These are phyloP conservation scores for Saturnispora dispora DNA, from an alignment of 805 yeast genomes.

Conservation along the genomic window DNA sequence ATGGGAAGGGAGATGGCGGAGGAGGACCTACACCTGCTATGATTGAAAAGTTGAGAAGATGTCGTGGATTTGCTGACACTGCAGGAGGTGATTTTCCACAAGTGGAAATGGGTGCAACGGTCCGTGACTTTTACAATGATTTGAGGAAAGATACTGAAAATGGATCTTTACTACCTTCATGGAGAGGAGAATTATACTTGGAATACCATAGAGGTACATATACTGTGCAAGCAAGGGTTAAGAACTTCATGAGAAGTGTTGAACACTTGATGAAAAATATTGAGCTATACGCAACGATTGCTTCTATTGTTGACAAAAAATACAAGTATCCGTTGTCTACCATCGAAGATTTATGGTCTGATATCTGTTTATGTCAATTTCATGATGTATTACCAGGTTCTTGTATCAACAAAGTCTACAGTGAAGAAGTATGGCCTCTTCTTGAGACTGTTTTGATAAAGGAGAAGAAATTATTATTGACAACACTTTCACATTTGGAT, in stretches of 20 bases:
- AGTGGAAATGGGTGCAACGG: conserved; percentile 66
- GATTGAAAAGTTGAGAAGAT: conserved; percentile 86
- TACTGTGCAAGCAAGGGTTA: conserved; percentile 85
- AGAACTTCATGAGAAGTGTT: conserved; percentile 65
- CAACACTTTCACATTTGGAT: conserved; percentile 28
- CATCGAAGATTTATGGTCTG: conserved; percentile 75
- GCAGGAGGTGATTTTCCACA: conserved; percentile 70
- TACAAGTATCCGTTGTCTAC: conserved; percentile 67
- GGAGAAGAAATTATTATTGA: conserved; percentile 43
- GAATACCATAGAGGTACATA: conserved; percentile 97
- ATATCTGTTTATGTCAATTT: conserved; percentile 82
- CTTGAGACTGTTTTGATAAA: conserved; percentile 46
- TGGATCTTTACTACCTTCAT: conserved; percentile 66
- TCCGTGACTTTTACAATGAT: conserved; percentile 71
- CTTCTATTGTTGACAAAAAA: conserved; percentile 41
- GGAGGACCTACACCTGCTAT: conserved; percentile 95
- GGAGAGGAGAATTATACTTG: conserved; percentile 90
- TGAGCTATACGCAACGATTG: conserved; percentile 72
- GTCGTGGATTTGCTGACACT: conserved; percentile 78
- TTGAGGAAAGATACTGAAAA: conserved; percentile 52
- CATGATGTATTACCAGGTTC: conserved; percentile 98
- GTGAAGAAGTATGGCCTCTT: conserved; percentile 79
- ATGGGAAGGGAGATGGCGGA: conserved; percentile 97
- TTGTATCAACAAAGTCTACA: conserved; percentile 88
- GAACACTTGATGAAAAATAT: conserved; percentile 78